These are phyloP conservation scores for Fusarium sororula DNA, from an alignment of 2,329 filamentous ascomycete genomes.

Conservation along the genomic window DNA sequence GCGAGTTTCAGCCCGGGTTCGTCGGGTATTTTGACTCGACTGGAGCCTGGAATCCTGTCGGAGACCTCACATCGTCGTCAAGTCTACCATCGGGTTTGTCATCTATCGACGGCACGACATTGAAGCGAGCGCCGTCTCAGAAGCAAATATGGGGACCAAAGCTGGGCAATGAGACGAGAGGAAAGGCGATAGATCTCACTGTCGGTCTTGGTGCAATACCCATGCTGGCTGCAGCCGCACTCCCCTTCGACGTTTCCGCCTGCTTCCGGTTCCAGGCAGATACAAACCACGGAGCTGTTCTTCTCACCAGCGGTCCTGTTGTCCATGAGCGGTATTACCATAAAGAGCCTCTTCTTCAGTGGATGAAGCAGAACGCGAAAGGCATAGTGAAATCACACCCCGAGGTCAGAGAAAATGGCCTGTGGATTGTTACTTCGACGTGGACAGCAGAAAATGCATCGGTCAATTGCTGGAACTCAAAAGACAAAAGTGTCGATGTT, in stretches of 20 bases:
- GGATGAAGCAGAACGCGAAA: not conserved
- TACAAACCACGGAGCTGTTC: not conserved
- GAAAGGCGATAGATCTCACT: not conserved
- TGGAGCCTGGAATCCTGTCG: not conserved
- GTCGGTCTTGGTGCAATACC: not conserved
- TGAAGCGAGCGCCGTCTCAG: not conserved
- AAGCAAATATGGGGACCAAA: not conserved
- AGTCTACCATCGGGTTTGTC: not conserved
- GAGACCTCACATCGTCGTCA: not conserved
- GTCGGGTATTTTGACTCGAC: not conserved
- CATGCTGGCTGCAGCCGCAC: not conserved
- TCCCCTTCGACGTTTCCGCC: not conserved
- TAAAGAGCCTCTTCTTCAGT: not conserved
- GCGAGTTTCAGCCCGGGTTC: not conserved
- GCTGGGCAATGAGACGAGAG: not conserved
- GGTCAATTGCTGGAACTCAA: not conserved
- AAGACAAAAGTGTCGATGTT: not conserved
- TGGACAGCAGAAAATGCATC: not conserved
- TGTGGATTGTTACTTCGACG: not conserved
- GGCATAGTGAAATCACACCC: not conserved
- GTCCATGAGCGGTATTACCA: not conserved
- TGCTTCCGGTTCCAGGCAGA: not conserved
- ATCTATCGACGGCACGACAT: rapidly evolving
- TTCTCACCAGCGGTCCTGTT: not conserved
- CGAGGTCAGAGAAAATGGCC: not conserved